Evolutionary conservation across 129 eudicot genomes (phyloP).

Genomic region (Centrapalus pauciflorus): DNA sequence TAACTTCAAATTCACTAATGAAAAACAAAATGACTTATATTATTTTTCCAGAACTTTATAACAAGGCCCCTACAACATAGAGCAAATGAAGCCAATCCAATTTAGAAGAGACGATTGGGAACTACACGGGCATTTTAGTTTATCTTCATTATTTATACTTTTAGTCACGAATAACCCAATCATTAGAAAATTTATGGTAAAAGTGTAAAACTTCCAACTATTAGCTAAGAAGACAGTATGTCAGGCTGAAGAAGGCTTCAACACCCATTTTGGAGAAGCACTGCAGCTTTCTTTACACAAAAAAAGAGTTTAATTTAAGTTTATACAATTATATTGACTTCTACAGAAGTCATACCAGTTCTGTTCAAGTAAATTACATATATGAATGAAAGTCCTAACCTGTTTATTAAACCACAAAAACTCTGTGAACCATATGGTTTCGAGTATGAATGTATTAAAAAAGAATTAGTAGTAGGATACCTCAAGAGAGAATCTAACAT

Average conservation of each 20-base stretch:
- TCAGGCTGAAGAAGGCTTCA: neutral
- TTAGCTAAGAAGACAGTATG: neutral
- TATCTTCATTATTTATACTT: neutral
- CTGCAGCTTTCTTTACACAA: neutral
- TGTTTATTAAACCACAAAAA: neutral
- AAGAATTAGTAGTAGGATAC: constrained; percentile 26
- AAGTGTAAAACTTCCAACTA: neutral
- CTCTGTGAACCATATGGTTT: neutral
- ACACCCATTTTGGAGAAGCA: neutral
- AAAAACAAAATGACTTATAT: neutral
- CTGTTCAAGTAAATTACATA: neutral
- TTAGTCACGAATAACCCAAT: neutral
- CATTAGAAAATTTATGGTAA: neutral
- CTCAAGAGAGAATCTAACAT: constrained; percentile 76
- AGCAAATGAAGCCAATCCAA: neutral
- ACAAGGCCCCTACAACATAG: neutral
- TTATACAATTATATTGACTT: neutral
- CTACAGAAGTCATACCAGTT: neutral
- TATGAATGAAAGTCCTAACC: neutral
- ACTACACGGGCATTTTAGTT: neutral
- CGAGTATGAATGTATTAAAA: neutral
- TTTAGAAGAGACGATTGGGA: neutral
- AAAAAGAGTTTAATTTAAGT: neutral
- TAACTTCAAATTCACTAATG: neutral
- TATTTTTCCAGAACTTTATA: neutral